Percentiles rank a stretch among this genome's conserved stretches.
Conservation (phyloP, 176 grass and related monocot species). For the Typha latifolia region DNA sequence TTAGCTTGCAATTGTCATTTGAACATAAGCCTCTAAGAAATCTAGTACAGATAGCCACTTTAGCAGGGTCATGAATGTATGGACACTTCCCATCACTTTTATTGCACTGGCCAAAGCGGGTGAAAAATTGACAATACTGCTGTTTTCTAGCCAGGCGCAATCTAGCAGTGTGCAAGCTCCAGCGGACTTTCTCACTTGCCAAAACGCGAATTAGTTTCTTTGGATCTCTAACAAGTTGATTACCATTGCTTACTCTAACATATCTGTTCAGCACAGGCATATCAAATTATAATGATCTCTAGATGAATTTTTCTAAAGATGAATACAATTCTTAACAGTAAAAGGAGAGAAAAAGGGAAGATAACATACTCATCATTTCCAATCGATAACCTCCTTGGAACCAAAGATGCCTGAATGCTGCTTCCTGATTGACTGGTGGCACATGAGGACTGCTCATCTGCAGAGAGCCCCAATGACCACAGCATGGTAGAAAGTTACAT, state of each 20-base stretch:
- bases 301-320: background rate
- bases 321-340: background rate
- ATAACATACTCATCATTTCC: slow-evolving; percentile 57
- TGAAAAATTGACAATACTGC: slow-evolving; percentile 89
- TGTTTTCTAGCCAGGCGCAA: slow-evolving; percentile 63
- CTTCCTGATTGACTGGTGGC: slow-evolving; percentile 28
- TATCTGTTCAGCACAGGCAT: slow-evolving; percentile 45
- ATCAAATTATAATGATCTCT: background rate
- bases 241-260: slow-evolving; percentile 80
- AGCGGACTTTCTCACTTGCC: slow-evolving; percentile 93
- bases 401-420: slow-evolving; percentile 25
- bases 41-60: slow-evolving; percentile 97
- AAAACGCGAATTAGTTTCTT: slow-evolving; percentile 81
- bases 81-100: slow-evolving; percentile 56
- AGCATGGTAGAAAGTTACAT: slow-evolving; percentile 9
- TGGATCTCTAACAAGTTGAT: slow-evolving; percentile 83
- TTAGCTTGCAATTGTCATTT: slow-evolving; percentile 74
- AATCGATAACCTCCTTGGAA: slow-evolving; percentile 33
- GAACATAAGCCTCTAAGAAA: slow-evolving; percentile 88
- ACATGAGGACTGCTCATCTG: slow-evolving; percentile 40
- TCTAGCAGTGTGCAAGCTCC: slow-evolving; percentile 92
- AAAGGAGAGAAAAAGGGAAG: background rate
- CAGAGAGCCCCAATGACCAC: slow-evolving; percentile 16
- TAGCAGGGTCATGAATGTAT: slow-evolving; percentile 82
- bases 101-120: slow-evolving; percentile 79